phyloP scores from a whole-genome alignment of 768 basidiomycete genomes.

The Kwoniella europaea region DNA sequence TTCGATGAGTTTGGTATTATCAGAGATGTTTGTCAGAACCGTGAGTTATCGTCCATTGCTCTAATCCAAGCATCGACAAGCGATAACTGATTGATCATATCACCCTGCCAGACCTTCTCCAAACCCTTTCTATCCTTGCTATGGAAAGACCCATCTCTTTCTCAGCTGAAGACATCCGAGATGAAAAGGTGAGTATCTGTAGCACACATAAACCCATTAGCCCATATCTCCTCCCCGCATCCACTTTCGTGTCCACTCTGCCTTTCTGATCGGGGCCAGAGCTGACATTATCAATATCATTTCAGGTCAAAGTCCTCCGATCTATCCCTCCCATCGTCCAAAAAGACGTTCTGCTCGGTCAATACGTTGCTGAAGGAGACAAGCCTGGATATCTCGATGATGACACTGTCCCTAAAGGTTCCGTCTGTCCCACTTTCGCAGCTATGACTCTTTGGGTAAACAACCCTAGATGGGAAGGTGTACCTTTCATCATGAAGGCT shows the following conservation, averaged over 20 bases:
- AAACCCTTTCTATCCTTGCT: slow-evolving; percentile 90
- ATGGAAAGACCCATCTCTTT: slow-evolving; percentile 99
- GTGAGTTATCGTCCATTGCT: slow-evolving; percentile 65
- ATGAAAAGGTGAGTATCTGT: slow-evolving; percentile 78
- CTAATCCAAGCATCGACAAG: not conserved
- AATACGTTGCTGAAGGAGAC: slow-evolving; percentile 74
- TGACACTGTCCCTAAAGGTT: slow-evolving; percentile 87
- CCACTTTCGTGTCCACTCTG: too few species aligned
- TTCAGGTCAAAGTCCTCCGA: slow-evolving; percentile 92
- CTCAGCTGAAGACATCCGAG: slow-evolving; percentile 93
- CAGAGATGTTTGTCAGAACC: slow-evolving; percentile 95
- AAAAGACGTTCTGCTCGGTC: slow-evolving; percentile 85
- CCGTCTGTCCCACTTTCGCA: slow-evolving; percentile 92
- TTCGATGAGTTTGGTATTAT: slow-evolving; percentile 99
- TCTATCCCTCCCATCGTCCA: slow-evolving; percentile 80
- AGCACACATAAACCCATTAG: not conserved
- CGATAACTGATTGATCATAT: slow-evolving; percentile 24
- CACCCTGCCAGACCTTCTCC: slow-evolving; percentile 75
- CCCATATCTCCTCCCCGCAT: too few species aligned
- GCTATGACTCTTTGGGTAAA: slow-evolving; percentile 88
- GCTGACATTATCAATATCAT: too few species aligned
- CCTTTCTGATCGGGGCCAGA: too few species aligned
- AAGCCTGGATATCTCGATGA: slow-evolving; percentile 99
- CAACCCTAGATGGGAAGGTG: slow-evolving; percentile 97
- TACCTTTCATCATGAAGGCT: slow-evolving; percentile 97